Evolutionary conservation across 345 rosid species (phyloP), one percentile per base, ranked within the genome.

Genomic region (Eucalyptus grandis): DNA sequence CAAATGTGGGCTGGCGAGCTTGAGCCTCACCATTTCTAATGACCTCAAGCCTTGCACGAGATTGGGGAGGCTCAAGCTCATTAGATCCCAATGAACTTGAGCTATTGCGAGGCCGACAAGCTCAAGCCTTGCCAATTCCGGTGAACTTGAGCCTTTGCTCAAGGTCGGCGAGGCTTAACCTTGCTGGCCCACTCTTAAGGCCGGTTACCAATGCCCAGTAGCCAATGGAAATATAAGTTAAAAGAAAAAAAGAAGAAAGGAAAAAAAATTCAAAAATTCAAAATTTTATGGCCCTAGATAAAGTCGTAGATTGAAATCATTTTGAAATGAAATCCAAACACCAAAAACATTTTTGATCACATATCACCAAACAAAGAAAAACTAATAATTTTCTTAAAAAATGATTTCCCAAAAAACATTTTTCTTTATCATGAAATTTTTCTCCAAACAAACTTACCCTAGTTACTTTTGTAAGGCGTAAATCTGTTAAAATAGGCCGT

Each of bases 171-270:
- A 4, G 26, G 60, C 60, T 54, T 19, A 54, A 19, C 60, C 27
- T 54, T 9, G 27, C 2, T 54, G 2, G 11, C 27, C 1, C 60
- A 56, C 11, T 17, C 22, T 17, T 7, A 53, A 53, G 4, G 56
- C 9, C 0, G 7, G 4, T 53, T 53, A 4, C 1, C 2, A 53
- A 0, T 53, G 24, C 56, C 56, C 0, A 22, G 0, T 3, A 0
- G 0, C 3, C 1, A 0, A 22, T 26, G 1, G 1, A 0, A 1
- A 9, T 1, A 56, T 2, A 56, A 1, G 62, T 56, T 24, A 56
- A 1, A 56, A 54, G 27, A 56, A 56, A 56, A 10, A 56, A 56
- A 5, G 6, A 56, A 53, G 2, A 19, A 53, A 3, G 2, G 9
- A 51, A 51, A 51, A 16, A 8, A 53, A 54, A 21, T 1, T 49